These are phyloP conservation scores for Medakamo hakoo DNA, from an alignment of 139 green algal genomes.

Conservation along the genomic window DNA sequence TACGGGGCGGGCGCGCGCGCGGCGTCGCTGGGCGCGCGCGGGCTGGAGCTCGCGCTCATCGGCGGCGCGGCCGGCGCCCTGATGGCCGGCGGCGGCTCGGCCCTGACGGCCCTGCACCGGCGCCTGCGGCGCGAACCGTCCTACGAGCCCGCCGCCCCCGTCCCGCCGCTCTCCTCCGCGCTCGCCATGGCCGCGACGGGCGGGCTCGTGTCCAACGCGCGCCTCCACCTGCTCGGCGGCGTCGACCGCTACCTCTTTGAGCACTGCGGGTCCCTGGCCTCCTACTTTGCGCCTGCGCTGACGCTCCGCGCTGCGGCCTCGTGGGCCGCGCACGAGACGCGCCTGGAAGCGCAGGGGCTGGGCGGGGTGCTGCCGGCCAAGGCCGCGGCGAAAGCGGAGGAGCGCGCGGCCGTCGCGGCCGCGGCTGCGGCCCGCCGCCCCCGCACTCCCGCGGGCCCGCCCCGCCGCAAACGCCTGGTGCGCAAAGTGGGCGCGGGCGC, in stretches of 20 bases:
- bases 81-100: conserved; percentile 2
- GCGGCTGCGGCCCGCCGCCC: background rate
- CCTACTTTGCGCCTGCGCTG: conserved; percentile 34
- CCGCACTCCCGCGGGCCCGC: too few relatives aligned
- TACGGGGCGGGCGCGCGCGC: conserved; percentile 50
- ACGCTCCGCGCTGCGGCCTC: conserved; percentile 18
- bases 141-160: conserved; percentile 50
- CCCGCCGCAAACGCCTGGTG: too few relatives aligned
- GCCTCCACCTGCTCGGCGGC: conserved; percentile 84
- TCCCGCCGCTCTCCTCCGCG: conserved; percentile 45
- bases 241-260: conserved; percentile 78
- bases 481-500: too few relatives aligned
- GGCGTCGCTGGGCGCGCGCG: conserved; percentile 58
- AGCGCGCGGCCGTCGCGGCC: background rate
- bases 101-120: conserved; percentile 24
- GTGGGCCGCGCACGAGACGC: conserved; percentile 17
- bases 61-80: conserved; percentile 25
- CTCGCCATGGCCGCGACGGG: conserved; percentile 61
- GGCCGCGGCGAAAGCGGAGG: conserved; percentile 3
- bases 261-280: conserved; percentile 53
- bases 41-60: conserved; percentile 60
- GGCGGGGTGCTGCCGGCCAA: too few relatives aligned
- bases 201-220: conserved; percentile 65
- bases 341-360: conserved; percentile 18
- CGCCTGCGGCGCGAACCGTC: conserved; percentile 25